A percentile compares a stretch with the other conserved stretches of the same genome.
Evolutionary conservation across 306 rosid species (phyloP).

Genomic region (Hylodesmum podocarpum): DNA sequence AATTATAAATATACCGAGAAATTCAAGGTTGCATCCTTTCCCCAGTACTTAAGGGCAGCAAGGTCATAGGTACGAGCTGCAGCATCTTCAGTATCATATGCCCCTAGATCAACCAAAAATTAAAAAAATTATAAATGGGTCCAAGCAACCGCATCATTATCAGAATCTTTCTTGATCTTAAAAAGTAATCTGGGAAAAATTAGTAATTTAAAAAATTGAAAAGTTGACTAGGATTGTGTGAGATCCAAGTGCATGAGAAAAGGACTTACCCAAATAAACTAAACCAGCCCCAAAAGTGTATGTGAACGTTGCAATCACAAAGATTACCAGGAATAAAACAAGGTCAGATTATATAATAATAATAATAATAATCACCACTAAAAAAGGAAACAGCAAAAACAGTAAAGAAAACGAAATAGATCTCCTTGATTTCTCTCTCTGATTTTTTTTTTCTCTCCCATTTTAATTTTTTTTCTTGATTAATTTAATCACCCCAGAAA

Average conservation of each 20-base stretch:
- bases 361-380: background rate
- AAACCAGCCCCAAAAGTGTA: constrained; percentile 56
- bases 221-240: constrained; percentile 19
- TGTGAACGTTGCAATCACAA: constrained; percentile 64
- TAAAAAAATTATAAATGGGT: background rate
- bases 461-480: background rate
- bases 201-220: constrained; percentile 13
- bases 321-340: constrained; percentile 51
- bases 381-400: background rate
- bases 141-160: constrained; percentile 8
- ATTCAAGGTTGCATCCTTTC: constrained; percentile 68
- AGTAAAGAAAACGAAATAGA: constrained; percentile 36
- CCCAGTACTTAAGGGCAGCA: constrained; percentile 97
- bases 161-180: constrained; percentile 16
- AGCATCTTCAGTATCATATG: constrained; percentile 82
- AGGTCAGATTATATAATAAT: constrained; percentile 49
- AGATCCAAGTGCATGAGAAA: constrained; percentile 29
- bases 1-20: constrained; percentile 61
- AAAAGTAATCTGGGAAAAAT: background rate
- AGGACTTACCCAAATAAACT: constrained; percentile 93
- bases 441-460: background rate
- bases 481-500: background rate
- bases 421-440: constrained; percentile 52
- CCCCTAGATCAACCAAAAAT: constrained; percentile 46
- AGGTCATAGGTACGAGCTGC: constrained; percentile 96